Percentiles rank a stretch among this genome's conserved stretches.
Conservation (phyloP, 148 eudicot species). For the Dysphania ambrosioides region DNA sequence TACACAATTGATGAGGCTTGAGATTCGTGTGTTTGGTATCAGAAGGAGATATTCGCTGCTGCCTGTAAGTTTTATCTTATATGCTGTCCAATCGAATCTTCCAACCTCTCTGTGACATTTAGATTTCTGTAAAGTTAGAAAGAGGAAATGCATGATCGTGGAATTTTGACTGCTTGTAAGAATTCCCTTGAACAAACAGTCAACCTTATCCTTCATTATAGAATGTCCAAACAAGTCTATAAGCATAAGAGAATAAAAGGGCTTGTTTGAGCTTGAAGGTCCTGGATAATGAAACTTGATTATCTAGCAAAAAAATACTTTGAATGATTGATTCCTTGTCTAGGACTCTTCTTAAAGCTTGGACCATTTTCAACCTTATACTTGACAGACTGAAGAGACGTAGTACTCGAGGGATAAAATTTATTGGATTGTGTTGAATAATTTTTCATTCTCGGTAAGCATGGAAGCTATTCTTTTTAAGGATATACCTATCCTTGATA, state of each 20-base stretch:
- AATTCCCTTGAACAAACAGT: not conserved
- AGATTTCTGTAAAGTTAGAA: not conserved
- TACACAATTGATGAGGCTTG: not conserved
- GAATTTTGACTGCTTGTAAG: not conserved
- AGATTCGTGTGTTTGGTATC: not conserved
- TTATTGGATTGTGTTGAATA: not conserved
- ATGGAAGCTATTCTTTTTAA: not conserved
- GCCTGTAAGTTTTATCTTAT: not conserved
- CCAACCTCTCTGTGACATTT: not conserved
- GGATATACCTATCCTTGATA: not conserved
- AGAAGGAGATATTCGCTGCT: not conserved
- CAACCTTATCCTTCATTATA: not conserved
- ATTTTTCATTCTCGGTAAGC: not conserved
- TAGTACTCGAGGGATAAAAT: not conserved
- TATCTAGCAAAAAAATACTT: not conserved
- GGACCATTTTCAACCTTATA: not conserved
- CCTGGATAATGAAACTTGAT: not conserved
- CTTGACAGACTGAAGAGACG: not conserved
- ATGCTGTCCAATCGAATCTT: not conserved
- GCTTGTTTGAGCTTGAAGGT: not conserved
- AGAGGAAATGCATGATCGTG: not conserved
- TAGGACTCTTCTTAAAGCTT: not conserved
- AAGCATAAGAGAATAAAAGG: no score
- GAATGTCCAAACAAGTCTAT: not conserved
- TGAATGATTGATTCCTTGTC: no score